Conservation (phyloP, 257 asterid genomes). For the Knoxia roxburghii region DNA sequence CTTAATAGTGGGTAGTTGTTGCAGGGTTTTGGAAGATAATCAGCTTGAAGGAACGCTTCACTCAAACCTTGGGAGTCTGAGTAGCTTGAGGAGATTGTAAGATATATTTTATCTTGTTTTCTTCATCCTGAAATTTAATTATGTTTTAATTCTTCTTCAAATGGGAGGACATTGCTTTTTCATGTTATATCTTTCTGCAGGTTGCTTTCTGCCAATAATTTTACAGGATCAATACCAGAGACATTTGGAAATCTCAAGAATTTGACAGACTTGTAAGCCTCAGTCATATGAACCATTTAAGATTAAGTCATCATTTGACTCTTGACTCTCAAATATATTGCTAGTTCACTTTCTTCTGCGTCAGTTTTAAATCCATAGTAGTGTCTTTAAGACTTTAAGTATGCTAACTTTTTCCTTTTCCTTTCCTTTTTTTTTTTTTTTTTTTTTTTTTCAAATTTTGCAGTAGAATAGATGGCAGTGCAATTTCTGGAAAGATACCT, state of each 20-base stretch:
- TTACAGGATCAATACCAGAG: conserved; percentile 70
- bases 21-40: conserved; percentile 76
- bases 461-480: conserved; percentile 85
- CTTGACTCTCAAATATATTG: background rate
- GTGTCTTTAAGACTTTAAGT: background rate
- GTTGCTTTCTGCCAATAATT: conserved; percentile 64
- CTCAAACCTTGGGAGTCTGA: conserved; percentile 55
- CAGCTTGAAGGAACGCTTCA: conserved; percentile 79
- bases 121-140: no score
- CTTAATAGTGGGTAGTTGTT: conserved; percentile 7
- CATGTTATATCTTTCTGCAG: conserved; percentile 41
- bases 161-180: background rate
- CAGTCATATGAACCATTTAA: background rate
- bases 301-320: background rate
- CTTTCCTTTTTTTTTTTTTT: no score
- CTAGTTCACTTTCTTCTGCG: background rate
- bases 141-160: background rate
- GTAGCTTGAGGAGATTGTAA: conserved; percentile 63
- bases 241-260: conserved; percentile 49
- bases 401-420: no score
- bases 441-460: no score
- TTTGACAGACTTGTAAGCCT: conserved; percentile 80
- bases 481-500: conserved; percentile 65
- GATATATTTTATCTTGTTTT: conserved; percentile 12
- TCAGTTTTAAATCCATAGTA: background rate